Conservation (phyloP, 495 filamentous ascomycete genomes). For the Penicillium simplicissimum region DNA sequence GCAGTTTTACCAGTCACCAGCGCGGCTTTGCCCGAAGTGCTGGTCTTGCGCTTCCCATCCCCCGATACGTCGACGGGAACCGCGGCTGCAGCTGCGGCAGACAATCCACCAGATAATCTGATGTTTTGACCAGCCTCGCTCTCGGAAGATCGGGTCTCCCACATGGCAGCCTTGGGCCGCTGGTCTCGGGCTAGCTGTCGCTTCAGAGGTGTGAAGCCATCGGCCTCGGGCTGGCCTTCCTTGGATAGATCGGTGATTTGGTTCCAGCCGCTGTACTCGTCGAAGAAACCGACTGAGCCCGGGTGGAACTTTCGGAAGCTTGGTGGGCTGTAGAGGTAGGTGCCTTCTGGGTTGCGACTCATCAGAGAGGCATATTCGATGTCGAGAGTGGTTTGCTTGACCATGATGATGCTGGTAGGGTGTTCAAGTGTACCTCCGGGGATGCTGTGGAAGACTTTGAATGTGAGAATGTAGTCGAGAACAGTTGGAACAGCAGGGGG, state of each 20-base stretch:
- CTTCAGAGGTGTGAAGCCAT: slow-evolving; percentile 9
- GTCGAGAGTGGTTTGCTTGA: slow-evolving; percentile 2
- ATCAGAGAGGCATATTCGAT: slow-evolving; percentile 18
- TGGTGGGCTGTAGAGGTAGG: slow-evolving; percentile 14
- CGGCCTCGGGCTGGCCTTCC: slow-evolving; percentile 9
- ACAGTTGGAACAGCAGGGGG: background rate
- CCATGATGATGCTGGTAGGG: background rate
- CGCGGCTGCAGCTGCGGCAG: slow-evolving; percentile 4
- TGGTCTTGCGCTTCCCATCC: slow-evolving; percentile 14
- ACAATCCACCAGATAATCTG: slow-evolving; percentile 7
- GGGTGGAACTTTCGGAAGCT: slow-evolving; percentile 14
- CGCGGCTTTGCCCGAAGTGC: slow-evolving; percentile 12
- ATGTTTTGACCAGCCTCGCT: slow-evolving; percentile 9
- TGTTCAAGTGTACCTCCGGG: background rate
- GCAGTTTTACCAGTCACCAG: slow-evolving; percentile 1
- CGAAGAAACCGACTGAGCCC: slow-evolving; percentile 15
- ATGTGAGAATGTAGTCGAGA: too few relatives aligned
- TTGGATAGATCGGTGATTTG: slow-evolving; percentile 16
- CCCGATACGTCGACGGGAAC: slow-evolving; percentile 17
- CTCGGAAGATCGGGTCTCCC: slow-evolving; percentile 9
- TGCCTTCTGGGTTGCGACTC: slow-evolving; percentile 7
- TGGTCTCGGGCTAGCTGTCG: background rate
- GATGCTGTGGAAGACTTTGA: background rate
- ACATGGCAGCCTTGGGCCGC: background rate
- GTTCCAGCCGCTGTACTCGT: slow-evolving; percentile 10